phyloP scores from a whole-genome alignment of 768 basidiomycete genomes.

The Nidularia sp. region DNA sequence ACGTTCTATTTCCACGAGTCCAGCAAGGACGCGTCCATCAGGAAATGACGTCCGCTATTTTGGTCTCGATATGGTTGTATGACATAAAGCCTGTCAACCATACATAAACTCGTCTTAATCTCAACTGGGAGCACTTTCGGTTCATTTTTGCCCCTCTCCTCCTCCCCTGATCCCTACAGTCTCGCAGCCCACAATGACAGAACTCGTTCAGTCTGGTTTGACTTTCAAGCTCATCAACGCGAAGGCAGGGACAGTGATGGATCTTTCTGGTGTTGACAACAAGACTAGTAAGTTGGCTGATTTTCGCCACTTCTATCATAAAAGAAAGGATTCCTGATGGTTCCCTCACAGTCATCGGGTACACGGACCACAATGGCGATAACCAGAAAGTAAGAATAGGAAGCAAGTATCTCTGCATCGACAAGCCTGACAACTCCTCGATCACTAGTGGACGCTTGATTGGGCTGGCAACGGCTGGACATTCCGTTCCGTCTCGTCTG shows the following conservation, averaged over 20 bases:
- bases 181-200: constrained; percentile 13
- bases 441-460: constrained; percentile 42
- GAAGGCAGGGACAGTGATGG: constrained; percentile 47
- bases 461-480: constrained; percentile 32
- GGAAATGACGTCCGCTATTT: neutral
- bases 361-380: constrained; percentile 28
- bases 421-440: too few relatives aligned
- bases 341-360: constrained; percentile 42
- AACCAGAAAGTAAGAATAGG: constrained; percentile 41
- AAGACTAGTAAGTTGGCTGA: constrained; percentile 30
- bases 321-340: too few relatives aligned
- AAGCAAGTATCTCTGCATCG: too few relatives aligned
- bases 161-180: neutral
- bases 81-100: constrained; percentile 1
- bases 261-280: constrained; percentile 52
- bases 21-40: neutral
- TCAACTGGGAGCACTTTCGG: neutral
- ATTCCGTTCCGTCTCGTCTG: constrained; percentile 36
- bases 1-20: neutral
- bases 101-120: neutral
- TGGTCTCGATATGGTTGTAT: neutral
- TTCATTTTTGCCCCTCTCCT: neutral
- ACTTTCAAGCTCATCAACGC: constrained; percentile 47
- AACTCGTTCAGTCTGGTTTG: constrained; percentile 27
- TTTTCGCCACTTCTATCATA: too few relatives aligned